Conservation (phyloP, 371 early-diverging fungal genomes). For the Synchytrium microbalum region DNA sequence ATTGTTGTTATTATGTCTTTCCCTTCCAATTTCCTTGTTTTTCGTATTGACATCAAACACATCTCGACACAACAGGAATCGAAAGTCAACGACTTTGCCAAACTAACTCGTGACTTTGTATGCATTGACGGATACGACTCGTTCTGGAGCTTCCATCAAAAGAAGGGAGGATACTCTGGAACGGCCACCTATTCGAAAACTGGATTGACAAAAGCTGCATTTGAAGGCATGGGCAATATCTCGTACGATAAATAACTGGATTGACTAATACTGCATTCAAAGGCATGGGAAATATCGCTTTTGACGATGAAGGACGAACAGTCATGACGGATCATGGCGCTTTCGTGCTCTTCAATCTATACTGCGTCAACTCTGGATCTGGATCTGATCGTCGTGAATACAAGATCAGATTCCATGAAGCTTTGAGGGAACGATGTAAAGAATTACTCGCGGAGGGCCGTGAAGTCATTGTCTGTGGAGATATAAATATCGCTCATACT, state of each 20-base stretch:
- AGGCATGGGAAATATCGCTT: background rate
- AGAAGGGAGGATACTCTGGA: background rate
- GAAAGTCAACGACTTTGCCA: background rate
- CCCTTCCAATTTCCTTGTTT: background rate
- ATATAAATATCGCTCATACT: conserved; percentile 1
- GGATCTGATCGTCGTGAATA: background rate
- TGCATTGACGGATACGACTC: conserved; percentile 1
- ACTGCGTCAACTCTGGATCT: background rate
- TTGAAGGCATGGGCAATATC: too few species aligned
- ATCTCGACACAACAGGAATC: conserved; percentile 4
- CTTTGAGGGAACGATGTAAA: background rate
- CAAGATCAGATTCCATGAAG: conserved; percentile 5
- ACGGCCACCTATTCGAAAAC: background rate
- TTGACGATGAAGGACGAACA: conserved; percentile 2
- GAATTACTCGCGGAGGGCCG: background rate
- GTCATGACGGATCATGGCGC: conserved; percentile 7
- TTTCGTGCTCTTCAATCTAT: conserved; percentile 7
- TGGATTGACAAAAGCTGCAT: background rate
- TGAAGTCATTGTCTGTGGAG: background rate
- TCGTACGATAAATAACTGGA: too few species aligned
- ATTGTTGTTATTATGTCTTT: background rate
- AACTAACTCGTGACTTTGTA: background rate
- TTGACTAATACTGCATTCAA: too few species aligned
- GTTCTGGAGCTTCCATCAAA: conserved; percentile 2
- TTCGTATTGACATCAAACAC: too few species aligned